Evolutionary conservation across 768 basidiomycete species (phyloP).

Genomic region (Tulasnella sp.): DNA sequence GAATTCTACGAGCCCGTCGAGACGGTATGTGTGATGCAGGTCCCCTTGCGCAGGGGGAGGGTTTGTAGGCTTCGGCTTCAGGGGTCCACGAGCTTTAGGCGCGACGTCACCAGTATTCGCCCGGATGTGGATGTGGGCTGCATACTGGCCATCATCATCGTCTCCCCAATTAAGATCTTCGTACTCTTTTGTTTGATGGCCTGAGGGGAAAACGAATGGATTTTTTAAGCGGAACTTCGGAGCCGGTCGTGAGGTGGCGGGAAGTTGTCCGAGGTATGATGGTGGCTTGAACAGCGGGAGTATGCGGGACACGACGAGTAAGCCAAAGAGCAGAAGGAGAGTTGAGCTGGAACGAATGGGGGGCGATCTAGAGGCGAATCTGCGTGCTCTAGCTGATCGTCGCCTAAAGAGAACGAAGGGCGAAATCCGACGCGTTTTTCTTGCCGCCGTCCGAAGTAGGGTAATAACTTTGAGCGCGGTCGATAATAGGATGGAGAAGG

Average conservation of each 20-base stretch:
- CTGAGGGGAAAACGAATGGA: not conserved
- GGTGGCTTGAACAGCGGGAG: not conserved
- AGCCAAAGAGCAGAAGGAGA: not conserved
- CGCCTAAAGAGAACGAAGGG: not conserved
- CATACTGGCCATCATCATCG: not conserved
- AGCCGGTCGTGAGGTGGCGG: not conserved
- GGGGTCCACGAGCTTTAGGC: not conserved
- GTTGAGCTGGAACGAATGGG: constrained; percentile 2
- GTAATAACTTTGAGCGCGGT: not conserved
- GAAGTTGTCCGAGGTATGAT: too few relatives aligned
- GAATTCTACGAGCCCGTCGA: constrained; percentile 40
- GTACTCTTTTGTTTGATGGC: not conserved
- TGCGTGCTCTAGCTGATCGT: not conserved
- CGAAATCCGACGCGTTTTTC: not conserved
- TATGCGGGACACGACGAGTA: not conserved
- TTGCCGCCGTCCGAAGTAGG: not conserved
- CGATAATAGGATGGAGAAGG: not conserved
- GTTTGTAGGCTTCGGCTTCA: not conserved
- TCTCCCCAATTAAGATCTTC: constrained; percentile 16
- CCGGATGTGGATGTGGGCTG: not conserved
- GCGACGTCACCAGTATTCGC: too few relatives aligned
- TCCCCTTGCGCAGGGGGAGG: not conserved
- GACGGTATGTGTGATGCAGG: not conserved
- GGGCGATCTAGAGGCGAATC: not conserved
- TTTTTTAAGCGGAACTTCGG: not conserved